Evolutionary conservation across 2,329 filamentous ascomycete species (phyloP).

Genomic region (Colletotrichum shisoi): DNA sequence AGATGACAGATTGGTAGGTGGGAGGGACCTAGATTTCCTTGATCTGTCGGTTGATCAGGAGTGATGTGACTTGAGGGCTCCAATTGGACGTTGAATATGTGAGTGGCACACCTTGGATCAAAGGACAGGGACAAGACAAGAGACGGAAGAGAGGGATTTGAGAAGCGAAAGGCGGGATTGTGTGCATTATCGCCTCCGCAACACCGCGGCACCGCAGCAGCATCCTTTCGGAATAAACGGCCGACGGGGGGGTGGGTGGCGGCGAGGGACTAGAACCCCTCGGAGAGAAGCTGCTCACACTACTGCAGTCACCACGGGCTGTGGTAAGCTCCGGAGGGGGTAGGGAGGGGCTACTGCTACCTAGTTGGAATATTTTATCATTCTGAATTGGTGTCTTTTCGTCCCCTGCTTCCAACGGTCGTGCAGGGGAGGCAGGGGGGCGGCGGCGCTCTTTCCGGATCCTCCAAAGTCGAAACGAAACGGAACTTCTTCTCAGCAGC

Average conservation of each 20-base stretch:
- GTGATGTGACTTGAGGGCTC: slow-evolving; percentile 1
- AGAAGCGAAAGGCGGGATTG: neutral
- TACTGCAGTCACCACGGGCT: slow-evolving; percentile 12
- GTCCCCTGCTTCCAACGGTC: slow-evolving; percentile 7
- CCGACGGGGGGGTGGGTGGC: slow-evolving; percentile 17
- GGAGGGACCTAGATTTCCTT: slow-evolving; percentile 11
- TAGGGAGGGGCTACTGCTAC: neutral
- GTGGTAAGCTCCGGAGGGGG: slow-evolving; percentile 1
- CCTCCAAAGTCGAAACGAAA: neutral
- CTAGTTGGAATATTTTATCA: neutral
- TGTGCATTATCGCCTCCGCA: slow-evolving; percentile 13
- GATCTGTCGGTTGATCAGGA: slow-evolving; percentile 4
- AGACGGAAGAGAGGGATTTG: neutral
- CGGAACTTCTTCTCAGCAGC: neutral
- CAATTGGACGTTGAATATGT: slow-evolving; percentile 14
- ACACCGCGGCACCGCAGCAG: slow-evolving; percentile 5
- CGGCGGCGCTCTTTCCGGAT: neutral
- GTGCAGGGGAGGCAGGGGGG: neutral
- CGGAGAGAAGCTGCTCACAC: slow-evolving; percentile 6
- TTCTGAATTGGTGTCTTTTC: neutral
- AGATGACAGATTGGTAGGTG: slow-evolving; percentile 22
- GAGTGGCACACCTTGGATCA: slow-evolving; percentile 6
- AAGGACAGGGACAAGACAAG: neutral
- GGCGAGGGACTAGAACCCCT: slow-evolving; percentile 10
- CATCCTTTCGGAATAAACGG: slow-evolving; percentile 15